Base-by-base conservation (phyloP, 192 early-diverging fungal genomes). In the Linderina pennispora region DNA sequence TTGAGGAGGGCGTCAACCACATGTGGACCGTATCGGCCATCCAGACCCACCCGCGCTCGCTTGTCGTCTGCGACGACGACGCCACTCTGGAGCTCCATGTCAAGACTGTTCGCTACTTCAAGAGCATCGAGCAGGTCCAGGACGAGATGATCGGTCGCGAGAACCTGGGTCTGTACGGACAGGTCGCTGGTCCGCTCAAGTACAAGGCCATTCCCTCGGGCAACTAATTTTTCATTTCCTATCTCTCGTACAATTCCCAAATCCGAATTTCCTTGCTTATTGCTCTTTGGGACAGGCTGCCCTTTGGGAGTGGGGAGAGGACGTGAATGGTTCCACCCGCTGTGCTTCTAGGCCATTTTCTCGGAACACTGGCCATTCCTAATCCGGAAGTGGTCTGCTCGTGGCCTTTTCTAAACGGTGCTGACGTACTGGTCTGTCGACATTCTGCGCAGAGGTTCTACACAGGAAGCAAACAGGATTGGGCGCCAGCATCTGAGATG, bases 11-110 rank as follows among this genome's bases (percentile, higher is more conserved):
- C 18, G 83, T 91, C 36, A 91, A 91, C 75, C 86, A 89, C 68
- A 90, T 90, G 86, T 91, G 85, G 85, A 88, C 86, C 18, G 86
- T 91, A 24, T 88, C 84, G 20, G 88, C 86, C 40, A 83, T 90
- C 65, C 86, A 90, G 65, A 66, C 83, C 20, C 86, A 90, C 46
- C 82, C 86, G 24, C 80, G 81, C 51, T 82, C 83, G 18, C 76
- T 90, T 61, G 80, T 90, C 60, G 85, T 86, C 18, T 91, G 89
- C 53, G 89, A 91, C 58, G 89, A 91, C 54, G 89, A 91, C 45
- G 86, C 89, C 22, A 89, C 87, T 1, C 68, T 91, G 34, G 89
- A 91, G 70, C 75, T 91, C 42, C 86, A 91, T 36, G 89, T 91
- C 64, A 86, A 91, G 76, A 91, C 88, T 22, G 88, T 91, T 35